Percentiles rank a stretch among this genome's conserved stretches.
Evolutionary conservation across 352 stramenopile species (phyloP).

Genomic region (Phytophthora cactorum): DNA sequence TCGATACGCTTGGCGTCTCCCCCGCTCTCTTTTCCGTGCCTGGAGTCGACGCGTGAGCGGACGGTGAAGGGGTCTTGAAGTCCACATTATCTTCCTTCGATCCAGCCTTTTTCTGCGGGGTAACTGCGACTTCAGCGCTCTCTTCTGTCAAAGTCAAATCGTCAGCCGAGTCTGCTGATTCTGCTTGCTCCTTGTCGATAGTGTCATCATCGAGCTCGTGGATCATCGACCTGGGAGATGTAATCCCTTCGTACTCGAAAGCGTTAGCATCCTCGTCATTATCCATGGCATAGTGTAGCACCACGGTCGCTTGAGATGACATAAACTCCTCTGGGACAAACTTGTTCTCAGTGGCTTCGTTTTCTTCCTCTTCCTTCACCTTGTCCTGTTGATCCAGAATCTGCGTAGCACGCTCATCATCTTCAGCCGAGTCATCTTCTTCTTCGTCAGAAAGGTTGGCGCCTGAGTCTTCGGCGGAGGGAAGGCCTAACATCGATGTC

Average conservation of each 20-base stretch:
- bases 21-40: conserved; percentile 17
- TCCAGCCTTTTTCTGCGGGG: conserved; percentile 12
- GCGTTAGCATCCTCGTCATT: conserved; percentile 37
- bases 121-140: conserved; percentile 6
- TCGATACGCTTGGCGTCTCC: neutral
- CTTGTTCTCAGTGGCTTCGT: conserved; percentile 6
- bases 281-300: conserved; percentile 31
- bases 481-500: conserved; percentile 13
- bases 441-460: conserved; percentile 9
- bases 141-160: conserved; percentile 12
- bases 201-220: neutral
- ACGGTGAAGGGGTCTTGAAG: conserved; percentile 24
- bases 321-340: conserved; percentile 19
- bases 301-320: conserved; percentile 40
- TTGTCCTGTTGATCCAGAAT: conserved; percentile 15
- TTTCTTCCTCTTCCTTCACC: conserved; percentile 7
- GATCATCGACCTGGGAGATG: conserved; percentile 10
- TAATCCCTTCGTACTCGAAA: conserved; percentile 40
- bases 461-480: conserved; percentile 2
- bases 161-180: neutral
- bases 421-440: conserved; percentile 10
- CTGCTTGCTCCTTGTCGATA: neutral
- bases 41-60: conserved; percentile 16
- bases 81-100: conserved; percentile 4
- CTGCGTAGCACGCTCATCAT: conserved; percentile 16